phyloP scores from a whole-genome alignment of 306 rosid genomes.

The Glycine latifolia region DNA sequence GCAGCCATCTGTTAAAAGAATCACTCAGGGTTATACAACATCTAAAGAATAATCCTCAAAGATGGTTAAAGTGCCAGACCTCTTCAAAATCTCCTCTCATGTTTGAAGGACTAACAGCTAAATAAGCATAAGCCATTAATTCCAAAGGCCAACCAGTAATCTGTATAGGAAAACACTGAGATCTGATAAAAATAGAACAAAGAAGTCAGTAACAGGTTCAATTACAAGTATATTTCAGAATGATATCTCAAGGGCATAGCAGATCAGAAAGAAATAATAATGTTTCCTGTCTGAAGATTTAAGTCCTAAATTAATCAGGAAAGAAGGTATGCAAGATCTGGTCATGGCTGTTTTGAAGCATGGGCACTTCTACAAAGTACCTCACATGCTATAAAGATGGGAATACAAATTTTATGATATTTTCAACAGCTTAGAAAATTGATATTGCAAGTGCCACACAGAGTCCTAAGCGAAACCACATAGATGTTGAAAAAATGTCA shows the following conservation, averaged over 20 bases:
- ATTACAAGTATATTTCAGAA: constrained; percentile 4
- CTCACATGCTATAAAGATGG: neutral
- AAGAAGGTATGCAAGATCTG: neutral
- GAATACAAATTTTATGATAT: neutral
- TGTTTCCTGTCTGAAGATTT: neutral
- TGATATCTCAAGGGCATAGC: neutral
- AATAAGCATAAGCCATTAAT: constrained; percentile 92
- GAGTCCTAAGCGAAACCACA: neutral
- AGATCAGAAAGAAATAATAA: constrained; percentile 1
- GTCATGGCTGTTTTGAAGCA: constrained; percentile 10
- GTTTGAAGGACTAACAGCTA: constrained; percentile 87
- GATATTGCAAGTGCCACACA: neutral
- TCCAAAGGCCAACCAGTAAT: constrained; percentile 95
- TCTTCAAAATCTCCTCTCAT: constrained; percentile 80
- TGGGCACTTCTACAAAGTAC: constrained; percentile 3
- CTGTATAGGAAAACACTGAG: constrained; percentile 88
- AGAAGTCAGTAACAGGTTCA: constrained; percentile 28
- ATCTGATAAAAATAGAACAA: constrained; percentile 56
- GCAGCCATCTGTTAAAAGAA: constrained; percentile 80
- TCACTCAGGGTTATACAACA: constrained; percentile 33
- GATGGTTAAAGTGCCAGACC: constrained; percentile 55
- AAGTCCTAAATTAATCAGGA: constrained; percentile 7
- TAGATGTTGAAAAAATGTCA: neutral
- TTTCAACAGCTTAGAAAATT: constrained; percentile 15
- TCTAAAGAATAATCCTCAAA: constrained; percentile 11